Conservation (phyloP, 2,329 filamentous ascomycete species). For the Nemania bipapillata region DNA sequence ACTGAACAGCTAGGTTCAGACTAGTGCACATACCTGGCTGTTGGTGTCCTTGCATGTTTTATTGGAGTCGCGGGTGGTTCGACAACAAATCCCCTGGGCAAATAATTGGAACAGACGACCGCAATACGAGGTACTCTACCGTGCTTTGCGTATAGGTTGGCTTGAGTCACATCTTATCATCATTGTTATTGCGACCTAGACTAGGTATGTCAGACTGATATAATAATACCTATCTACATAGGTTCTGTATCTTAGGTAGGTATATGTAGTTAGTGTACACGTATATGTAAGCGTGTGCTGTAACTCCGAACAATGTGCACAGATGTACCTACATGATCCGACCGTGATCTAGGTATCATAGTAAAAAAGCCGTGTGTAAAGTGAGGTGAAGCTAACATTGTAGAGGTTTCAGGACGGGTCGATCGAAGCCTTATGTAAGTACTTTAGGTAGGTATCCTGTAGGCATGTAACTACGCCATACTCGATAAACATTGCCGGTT, state of each 20-base stretch:
- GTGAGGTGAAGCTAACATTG: conserved; percentile 33
- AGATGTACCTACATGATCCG: background rate
- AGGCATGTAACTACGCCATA: background rate
- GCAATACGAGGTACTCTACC: conserved; percentile 28
- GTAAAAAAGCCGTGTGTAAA: background rate
- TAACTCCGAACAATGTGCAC: background rate
- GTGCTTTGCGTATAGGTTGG: background rate
- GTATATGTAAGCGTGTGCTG: background rate
- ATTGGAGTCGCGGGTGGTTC: conserved; percentile 20
- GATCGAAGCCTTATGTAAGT: conserved; percentile 13
- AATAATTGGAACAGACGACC: conserved; percentile 6
- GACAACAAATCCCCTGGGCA: background rate
- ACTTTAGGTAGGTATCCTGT: background rate
- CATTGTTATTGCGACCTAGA: background rate
- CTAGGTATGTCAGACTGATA: background rate
- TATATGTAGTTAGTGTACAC: background rate
- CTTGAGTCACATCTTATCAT: conserved; percentile 30
- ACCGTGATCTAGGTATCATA: background rate
- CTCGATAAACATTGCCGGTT: background rate
- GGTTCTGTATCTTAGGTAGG: background rate
- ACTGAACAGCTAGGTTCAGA: background rate
- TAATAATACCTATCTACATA: background rate
- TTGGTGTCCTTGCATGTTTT: background rate
- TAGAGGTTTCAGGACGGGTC: conserved; percentile 43
- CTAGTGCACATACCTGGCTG: conserved; percentile 8